A percentile compares a stretch with the other conserved stretches of the same genome.
These are phyloP conservation scores for Pilatotrama ljubarskyi DNA, from an alignment of 768 basidiomycete genomes.

Conservation along the genomic window DNA sequence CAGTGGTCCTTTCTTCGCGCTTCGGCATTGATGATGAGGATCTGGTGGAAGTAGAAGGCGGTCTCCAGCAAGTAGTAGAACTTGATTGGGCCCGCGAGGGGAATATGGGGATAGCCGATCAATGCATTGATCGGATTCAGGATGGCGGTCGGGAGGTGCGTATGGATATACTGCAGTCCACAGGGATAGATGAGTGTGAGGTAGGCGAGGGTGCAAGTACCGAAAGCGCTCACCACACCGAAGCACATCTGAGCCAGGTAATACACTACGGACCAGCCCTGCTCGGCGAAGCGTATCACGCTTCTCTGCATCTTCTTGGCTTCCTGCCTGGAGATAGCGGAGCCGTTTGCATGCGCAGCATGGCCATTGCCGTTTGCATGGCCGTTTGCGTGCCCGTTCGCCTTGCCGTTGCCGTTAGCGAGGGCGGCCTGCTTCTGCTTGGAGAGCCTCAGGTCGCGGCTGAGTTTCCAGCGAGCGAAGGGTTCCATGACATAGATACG, in stretches of 20 bases:
- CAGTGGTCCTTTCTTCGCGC: constrained; percentile 87
- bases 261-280: constrained; percentile 88
- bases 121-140: constrained; percentile 70
- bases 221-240: constrained; percentile 53
- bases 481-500: constrained; percentile 78
- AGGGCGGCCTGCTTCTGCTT: constrained; percentile 24
- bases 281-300: constrained; percentile 89
- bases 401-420: constrained; percentile 30
- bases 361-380: constrained; percentile 27
- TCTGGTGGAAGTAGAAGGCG: constrained; percentile 90
- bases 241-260: constrained; percentile 73
- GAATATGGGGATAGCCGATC: constrained; percentile 80
- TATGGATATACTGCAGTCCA: constrained; percentile 74
- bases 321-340: constrained; percentile 42
- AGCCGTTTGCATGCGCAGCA: constrained; percentile 32
- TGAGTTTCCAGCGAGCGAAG: constrained; percentile 76
- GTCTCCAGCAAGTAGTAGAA: constrained; percentile 86
- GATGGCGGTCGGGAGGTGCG: constrained; percentile 63
- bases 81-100: constrained; percentile 79
- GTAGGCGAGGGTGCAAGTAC: constrained; percentile 46
- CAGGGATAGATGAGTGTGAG: constrained; percentile 11
- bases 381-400: constrained; percentile 40
- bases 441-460: constrained; percentile 44
- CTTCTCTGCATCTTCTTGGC: constrained; percentile 64
- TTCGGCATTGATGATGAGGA: constrained; percentile 91